A percentile compares a stretch with the other conserved stretches of the same genome.
phyloP scores from a whole-genome alignment of 108 stramenopile genomes.

The Fistulifera solaris region DNA sequence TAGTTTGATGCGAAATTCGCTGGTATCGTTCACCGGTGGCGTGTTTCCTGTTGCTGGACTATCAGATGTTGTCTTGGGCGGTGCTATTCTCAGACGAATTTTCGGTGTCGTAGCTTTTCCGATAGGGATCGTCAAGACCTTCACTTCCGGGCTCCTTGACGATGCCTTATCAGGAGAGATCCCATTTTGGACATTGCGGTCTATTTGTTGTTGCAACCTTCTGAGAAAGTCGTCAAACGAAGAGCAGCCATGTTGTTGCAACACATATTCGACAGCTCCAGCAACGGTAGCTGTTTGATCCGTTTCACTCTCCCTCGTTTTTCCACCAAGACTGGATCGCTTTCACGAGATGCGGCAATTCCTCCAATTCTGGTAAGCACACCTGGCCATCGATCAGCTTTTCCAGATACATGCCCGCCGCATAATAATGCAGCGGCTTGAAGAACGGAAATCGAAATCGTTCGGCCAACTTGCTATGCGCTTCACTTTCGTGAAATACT shows the following conservation, averaged over 20 bases:
- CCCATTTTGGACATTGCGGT: background rate
- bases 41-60: background rate
- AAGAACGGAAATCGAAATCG: conserved; percentile 48
- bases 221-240: too few relatives aligned
- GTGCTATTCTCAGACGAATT: background rate
- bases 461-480: conserved; percentile 27
- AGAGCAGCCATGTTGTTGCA: background rate
- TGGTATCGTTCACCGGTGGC: background rate
- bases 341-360: background rate
- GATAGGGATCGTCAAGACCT: background rate
- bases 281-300: background rate
- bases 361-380: background rate
- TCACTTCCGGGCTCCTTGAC: background rate
- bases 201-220: too few relatives aligned
- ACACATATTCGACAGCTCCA: background rate
- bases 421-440: conserved; percentile 30
- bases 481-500: conserved; percentile 40
- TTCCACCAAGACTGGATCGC: background rate
- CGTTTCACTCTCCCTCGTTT: background rate
- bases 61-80: background rate
- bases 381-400: conserved; percentile 14
- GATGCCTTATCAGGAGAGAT: background rate
- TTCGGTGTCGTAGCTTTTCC: background rate
- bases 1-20: background rate
- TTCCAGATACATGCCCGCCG: conserved; percentile 24